Conservation (phyloP, 2,329 filamentous ascomycete genomes). For the Mariannaea elegans region DNA sequence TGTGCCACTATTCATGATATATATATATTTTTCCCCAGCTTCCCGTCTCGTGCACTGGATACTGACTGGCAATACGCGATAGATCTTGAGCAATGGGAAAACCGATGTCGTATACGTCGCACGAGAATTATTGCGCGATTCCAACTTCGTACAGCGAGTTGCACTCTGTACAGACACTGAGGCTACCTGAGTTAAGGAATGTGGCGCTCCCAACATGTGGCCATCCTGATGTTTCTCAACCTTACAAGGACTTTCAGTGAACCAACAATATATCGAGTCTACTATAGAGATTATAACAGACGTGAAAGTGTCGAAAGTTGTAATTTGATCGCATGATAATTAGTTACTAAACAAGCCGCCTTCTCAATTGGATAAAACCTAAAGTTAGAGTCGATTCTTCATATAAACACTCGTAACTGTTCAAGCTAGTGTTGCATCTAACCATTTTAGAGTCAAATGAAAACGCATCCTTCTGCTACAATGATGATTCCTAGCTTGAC, state of each 20-base stretch:
- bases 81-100: not conserved
- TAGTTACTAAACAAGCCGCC: no score
- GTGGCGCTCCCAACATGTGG: not conserved
- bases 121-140: not conserved
- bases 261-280: not conserved
- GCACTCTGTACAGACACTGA: not conserved
- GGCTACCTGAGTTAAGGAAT: not conserved
- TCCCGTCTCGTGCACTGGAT: not conserved
- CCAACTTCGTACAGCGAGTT: not conserved
- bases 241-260: not conserved
- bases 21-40: not conserved
- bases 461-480: no score
- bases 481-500: no score
- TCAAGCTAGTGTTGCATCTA: no score
- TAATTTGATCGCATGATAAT: no score
- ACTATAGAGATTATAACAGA: not conserved
- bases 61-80: not conserved
- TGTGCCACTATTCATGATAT: not conserved
- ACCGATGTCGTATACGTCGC: constrained; percentile 1
- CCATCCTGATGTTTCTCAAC: not conserved
- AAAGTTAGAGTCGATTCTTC: no score
- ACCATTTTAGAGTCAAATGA: no score
- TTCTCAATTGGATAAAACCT: no score
- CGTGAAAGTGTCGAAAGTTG: not conserved
- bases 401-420: no score